Evolutionary conservation across 23 red algal genomes (phyloP), one percentile per base, ranked within the genome.

Genomic region (Cyanidium caldarium): DNA sequence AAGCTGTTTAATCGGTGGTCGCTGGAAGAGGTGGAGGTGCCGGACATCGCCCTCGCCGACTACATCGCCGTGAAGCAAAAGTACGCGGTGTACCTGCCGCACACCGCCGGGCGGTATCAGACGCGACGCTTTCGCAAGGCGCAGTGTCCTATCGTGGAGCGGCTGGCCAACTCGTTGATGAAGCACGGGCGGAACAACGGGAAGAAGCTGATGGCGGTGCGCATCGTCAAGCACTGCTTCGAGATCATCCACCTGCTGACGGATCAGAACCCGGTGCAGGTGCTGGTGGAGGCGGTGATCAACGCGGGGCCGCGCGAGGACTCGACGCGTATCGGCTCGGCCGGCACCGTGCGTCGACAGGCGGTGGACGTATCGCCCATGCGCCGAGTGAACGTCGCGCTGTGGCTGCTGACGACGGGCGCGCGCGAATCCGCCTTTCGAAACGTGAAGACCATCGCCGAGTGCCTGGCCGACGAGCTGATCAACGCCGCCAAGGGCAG

Each of bases 161-260:
- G 92, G 38, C 76, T 98, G 23, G 92, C 88, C 1, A 87, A 84
- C 68, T 84, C 92, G 2, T 68, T 98, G 39, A 98, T 98, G 92
- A 98, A 87, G 84, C 85, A 98, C 57, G 92, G 92, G 10, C 68
- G 92, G 39, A 98, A 98, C 75, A 98, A 98, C 39, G 92, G 92
- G 2, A 98, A 98, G 79, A 98, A 98, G 74, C 74, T 98, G 67
- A 98, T 98, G 92, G 92, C 92, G 2, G 75, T 83, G 1, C 77
- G 92, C 40, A 98, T 98, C 68, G 92, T 98, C 66, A 98, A 98
- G 70, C 92, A 98, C 58, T 72, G 72, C 31, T 98, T 98, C 58
- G 92, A 98, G 40, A 98, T 98, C 79, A 98, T 98, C 38, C 92
- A 98, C 57, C 66, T 98, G 70, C 83, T 98, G 26, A 88, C 85